A percentile compares a stretch with the other conserved stretches of the same genome.
Conservation (phyloP, 2,329 filamentous ascomycete species). For the Pleurostoma richardsiae region DNA sequence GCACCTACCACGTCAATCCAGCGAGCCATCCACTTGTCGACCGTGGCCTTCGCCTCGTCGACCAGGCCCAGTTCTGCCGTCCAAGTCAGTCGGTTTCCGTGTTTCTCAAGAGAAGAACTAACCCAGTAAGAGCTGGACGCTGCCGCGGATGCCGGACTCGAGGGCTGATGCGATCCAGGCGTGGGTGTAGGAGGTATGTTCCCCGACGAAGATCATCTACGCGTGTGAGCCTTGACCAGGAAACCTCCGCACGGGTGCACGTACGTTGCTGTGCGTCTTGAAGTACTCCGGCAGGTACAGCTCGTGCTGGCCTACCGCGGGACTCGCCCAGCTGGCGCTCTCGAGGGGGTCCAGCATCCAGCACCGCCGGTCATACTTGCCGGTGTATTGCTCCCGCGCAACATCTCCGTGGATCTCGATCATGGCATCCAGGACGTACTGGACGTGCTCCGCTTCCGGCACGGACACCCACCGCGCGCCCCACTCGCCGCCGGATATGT, state of each 20-base stretch:
- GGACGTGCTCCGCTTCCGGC: conserved; percentile 56
- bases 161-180: conserved; percentile 65
- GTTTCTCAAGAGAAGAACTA: conserved; percentile 10
- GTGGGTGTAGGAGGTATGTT: conserved; percentile 68
- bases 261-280: conserved; percentile 57
- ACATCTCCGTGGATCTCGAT: conserved; percentile 60
- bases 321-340: conserved; percentile 57
- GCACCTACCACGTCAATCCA: conserved; percentile 48
- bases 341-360: conserved; percentile 60
- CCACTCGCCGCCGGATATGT: conserved; percentile 39
- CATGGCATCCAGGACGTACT: conserved; percentile 60
- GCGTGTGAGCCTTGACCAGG: neutral
- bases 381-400: conserved; percentile 58
- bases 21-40: conserved; percentile 63
- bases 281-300: conserved; percentile 70
- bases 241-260: conserved; percentile 6
- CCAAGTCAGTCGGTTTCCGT: conserved; percentile 3
- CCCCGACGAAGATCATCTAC: conserved; percentile 61
- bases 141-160: conserved; percentile 62
- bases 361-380: conserved; percentile 59
- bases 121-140: conserved; percentile 57
- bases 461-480: conserved; percentile 35
- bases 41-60: conserved; percentile 62
- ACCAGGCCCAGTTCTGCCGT: conserved; percentile 54
- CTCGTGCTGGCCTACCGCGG: conserved; percentile 60